phyloP scores from a whole-genome alignment of 306 rosid species.

The Mimosa bimucronata region DNA sequence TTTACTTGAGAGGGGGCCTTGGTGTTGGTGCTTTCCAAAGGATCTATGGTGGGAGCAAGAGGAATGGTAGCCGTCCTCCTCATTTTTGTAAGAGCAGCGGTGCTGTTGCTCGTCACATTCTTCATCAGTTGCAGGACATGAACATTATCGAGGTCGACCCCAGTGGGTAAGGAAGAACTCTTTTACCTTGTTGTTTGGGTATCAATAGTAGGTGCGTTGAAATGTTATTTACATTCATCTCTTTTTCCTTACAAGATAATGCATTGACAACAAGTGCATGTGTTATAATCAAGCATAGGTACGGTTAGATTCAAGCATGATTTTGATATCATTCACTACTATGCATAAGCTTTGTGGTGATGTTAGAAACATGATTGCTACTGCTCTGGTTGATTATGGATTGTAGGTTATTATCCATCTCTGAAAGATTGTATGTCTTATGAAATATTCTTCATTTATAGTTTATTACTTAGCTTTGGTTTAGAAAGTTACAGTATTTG shows the following conservation, averaged over 20 bases:
- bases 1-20: constrained; percentile 52
- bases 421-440: neutral
- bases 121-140: constrained; percentile 45
- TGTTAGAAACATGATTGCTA: neutral
- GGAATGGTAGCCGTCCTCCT: constrained; percentile 53
- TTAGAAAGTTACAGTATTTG: neutral
- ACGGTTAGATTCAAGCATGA: neutral
- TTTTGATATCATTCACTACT: neutral
- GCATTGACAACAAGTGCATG: neutral
- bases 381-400: neutral
- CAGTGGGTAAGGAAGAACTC: constrained; percentile 44
- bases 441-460: neutral
- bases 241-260: neutral
- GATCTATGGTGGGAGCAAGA: constrained; percentile 54
- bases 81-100: constrained; percentile 56
- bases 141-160: constrained; percentile 39
- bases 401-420: neutral
- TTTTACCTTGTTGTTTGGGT: neutral
- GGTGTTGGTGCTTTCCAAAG: constrained; percentile 54
- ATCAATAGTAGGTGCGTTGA: neutral
- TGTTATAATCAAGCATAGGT: neutral
- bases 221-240: neutral
- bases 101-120: constrained; percentile 49
- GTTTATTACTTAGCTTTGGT: neutral
- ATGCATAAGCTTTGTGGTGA: neutral